These are phyloP conservation scores for Sicyos baderoa DNA, from an alignment of 306 rosid species.

Conservation along the genomic window DNA sequence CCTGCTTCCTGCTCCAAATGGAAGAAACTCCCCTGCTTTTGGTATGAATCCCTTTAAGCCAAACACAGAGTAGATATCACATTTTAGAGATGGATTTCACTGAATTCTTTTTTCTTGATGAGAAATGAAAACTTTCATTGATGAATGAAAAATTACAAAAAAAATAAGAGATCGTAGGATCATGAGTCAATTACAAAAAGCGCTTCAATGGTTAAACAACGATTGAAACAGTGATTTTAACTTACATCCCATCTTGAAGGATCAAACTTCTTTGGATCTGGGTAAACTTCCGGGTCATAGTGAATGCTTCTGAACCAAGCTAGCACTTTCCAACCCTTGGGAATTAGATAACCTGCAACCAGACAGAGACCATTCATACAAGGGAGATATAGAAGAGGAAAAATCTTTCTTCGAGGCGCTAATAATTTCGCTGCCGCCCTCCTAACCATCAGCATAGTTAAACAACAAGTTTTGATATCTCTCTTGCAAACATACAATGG, in stretches of 20 bases:
- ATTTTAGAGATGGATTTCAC: neutral
- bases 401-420: too few species aligned
- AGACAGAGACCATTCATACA: neutral
- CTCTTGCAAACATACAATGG: too few species aligned
- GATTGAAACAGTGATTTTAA: neutral
- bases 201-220: too few species aligned
- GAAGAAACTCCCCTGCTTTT: constrained; percentile 32
- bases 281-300: constrained; percentile 25
- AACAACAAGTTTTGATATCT: too few species aligned
- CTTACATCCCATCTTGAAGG: constrained; percentile 54
- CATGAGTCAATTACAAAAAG: too few species aligned
- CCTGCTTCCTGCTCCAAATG: constrained; percentile 50
- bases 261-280: constrained; percentile 34
- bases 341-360: constrained; percentile 36
- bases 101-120: neutral
- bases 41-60: constrained; percentile 24
- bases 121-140: too few species aligned
- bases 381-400: too few species aligned
- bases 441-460: too few species aligned
- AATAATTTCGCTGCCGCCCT: too few species aligned
- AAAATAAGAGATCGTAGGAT: too few species aligned
- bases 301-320: constrained; percentile 36
- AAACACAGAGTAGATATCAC: neutral
- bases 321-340: constrained; percentile 44
- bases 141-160: too few species aligned